phyloP scores from a whole-genome alignment of 2,329 filamentous ascomycete species.

The Ceratocystis papillata region DNA sequence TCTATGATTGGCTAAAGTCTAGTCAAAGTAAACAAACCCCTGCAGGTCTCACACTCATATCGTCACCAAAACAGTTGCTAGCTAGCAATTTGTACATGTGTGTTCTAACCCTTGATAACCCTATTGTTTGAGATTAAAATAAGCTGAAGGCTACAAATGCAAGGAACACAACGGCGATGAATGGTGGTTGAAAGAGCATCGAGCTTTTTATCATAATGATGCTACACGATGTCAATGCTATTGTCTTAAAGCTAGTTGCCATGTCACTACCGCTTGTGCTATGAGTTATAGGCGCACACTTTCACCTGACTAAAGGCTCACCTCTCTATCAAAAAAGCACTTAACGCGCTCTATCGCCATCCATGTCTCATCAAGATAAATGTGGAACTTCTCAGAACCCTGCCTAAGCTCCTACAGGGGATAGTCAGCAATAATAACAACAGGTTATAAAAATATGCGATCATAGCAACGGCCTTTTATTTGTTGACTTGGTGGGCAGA shows the following conservation, averaged over 20 bases:
- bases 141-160: background rate
- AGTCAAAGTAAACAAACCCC: slow-evolving; percentile 22
- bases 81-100: too few species aligned
- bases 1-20: slow-evolving; percentile 16
- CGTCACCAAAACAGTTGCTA: slow-evolving; percentile 8
- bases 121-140: background rate
- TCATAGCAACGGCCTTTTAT: slow-evolving; percentile 16
- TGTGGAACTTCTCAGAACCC: background rate
- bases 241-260: too few species aligned
- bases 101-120: background rate
- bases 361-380: background rate
- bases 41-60: slow-evolving; percentile 15
- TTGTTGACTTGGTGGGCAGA: background rate
- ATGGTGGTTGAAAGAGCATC: too few species aligned
- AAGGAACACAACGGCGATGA: background rate
- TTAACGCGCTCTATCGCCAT: background rate
- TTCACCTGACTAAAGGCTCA: background rate
- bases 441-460: background rate
- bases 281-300: too few species aligned
- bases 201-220: too few species aligned
- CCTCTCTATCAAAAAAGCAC: background rate
- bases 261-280: too few species aligned
- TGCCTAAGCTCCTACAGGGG: background rate
- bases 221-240: too few species aligned
- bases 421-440: background rate